phyloP scores from a whole-genome alignment of 768 basidiomycete species.

The Roridomyces roridus region DNA sequence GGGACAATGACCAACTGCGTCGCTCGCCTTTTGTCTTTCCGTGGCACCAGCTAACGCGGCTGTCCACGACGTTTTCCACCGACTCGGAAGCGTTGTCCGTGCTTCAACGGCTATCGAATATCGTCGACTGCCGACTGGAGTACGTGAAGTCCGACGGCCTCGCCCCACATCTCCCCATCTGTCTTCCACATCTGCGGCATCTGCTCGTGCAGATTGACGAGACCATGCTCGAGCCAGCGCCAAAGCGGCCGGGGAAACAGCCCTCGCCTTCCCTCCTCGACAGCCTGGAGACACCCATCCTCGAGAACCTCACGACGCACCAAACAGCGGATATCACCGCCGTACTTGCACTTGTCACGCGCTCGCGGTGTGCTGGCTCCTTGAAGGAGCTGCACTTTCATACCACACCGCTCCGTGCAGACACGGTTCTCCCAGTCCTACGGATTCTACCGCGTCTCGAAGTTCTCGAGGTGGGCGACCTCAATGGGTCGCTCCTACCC shows the following conservation, averaged over 20 bases:
- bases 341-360: slow-evolving; percentile 1
- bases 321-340: neutral
- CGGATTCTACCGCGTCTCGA: neutral
- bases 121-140: slow-evolving; percentile 2
- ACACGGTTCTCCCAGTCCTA: neutral
- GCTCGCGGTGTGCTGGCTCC: slow-evolving; percentile 1
- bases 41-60: slow-evolving; percentile 12
- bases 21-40: slow-evolving; percentile 4
- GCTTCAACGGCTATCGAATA: neutral
- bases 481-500: neutral
- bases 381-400: neutral
- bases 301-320: neutral
- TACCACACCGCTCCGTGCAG: neutral
- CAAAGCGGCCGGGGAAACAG: no score
- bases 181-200: neutral
- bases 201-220: neutral
- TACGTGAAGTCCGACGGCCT: neutral
- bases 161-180: neutral
- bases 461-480: neutral
- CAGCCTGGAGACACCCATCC: neutral
- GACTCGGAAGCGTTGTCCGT: neutral
- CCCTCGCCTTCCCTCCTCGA: neutral
- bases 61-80: neutral
- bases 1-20: neutral
- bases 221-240: no score